Evolutionary conservation across 768 basidiomycete species (phyloP).

Genomic region (Mycena latifolia): DNA sequence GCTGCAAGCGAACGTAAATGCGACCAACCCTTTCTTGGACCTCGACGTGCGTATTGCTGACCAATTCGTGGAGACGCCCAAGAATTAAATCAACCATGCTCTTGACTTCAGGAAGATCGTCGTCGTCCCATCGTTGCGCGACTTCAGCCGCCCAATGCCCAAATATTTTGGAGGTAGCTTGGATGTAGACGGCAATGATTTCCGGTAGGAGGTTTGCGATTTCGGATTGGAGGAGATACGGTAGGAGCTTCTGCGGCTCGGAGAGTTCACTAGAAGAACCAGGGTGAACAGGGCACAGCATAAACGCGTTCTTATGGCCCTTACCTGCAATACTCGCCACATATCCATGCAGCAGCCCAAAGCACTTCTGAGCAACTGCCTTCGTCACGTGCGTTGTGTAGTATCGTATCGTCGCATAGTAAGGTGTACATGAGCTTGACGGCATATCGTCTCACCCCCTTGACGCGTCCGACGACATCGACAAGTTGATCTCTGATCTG

Average conservation of each 20-base stretch:
- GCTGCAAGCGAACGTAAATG: background rate
- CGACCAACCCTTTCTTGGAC: slow-evolving; percentile 89
- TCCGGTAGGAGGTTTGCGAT: slow-evolving; percentile 70
- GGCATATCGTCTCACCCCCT: slow-evolving; percentile 79
- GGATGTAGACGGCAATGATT: slow-evolving; percentile 83
- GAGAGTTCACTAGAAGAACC: slow-evolving; percentile 70
- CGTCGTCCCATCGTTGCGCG: slow-evolving; percentile 82
- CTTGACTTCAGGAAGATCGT: slow-evolving; percentile 74
- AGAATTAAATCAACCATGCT: slow-evolving; percentile 72
- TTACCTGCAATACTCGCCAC: slow-evolving; percentile 93
- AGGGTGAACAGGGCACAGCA: slow-evolving; percentile 15
- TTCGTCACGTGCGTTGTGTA: slow-evolving; percentile 74
- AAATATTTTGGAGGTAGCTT: slow-evolving; percentile 88
- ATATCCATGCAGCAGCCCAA: slow-evolving; percentile 97
- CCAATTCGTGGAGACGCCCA: slow-evolving; percentile 68
- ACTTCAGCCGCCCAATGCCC: slow-evolving; percentile 85
- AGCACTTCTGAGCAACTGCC: slow-evolving; percentile 87
- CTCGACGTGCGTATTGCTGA: slow-evolving; percentile 78
- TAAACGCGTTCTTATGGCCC: slow-evolving; percentile 36
- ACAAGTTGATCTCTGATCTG: slow-evolving; percentile 88
- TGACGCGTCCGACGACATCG: slow-evolving; percentile 88
- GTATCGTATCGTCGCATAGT: slow-evolving; percentile 81
- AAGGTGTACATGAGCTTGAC: slow-evolving; percentile 88
- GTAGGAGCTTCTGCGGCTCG: slow-evolving; percentile 80
- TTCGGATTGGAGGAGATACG: slow-evolving; percentile 74